Percentiles rank a stretch among this genome's conserved stretches.
phyloP scores from a whole-genome alignment of 768 basidiomycete genomes.

The Tricholoma sp. region DNA sequence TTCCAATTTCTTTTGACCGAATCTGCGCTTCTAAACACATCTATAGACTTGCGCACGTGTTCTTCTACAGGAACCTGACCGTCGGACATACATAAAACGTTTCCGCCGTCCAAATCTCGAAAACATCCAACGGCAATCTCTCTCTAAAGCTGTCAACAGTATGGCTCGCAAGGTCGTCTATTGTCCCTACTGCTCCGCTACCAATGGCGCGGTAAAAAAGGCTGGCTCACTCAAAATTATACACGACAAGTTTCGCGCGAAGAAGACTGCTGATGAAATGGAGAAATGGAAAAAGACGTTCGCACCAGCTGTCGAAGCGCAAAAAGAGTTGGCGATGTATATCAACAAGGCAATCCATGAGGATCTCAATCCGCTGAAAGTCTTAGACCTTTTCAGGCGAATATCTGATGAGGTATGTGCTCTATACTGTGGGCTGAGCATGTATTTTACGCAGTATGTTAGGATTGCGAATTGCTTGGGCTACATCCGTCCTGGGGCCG shows the following conservation, averaged over 20 bases:
- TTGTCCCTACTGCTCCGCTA: slow-evolving; percentile 90
- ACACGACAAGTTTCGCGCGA: slow-evolving; percentile 95
- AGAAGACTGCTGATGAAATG: slow-evolving; percentile 87
- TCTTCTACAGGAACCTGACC: slow-evolving; percentile 81
- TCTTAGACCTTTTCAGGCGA: slow-evolving; percentile 84
- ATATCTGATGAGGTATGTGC: slow-evolving; percentile 81
- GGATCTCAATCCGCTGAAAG: slow-evolving; percentile 92
- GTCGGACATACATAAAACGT: slow-evolving; percentile 78
- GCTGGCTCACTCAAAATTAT: slow-evolving; percentile 92
- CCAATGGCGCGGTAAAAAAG: slow-evolving; percentile 96
- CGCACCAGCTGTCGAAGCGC: slow-evolving; percentile 72
- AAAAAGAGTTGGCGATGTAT: slow-evolving; percentile 82
- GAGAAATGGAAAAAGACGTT: slow-evolving; percentile 86
- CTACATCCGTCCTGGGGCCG: slow-evolving; percentile 83
- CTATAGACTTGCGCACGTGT: slow-evolving; percentile 88
- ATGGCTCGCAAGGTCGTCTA: slow-evolving; percentile 86
- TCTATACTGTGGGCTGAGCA: not conserved
- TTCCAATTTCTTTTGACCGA: not conserved
- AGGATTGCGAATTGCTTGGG: slow-evolving; percentile 96
- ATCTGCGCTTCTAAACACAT: not conserved
- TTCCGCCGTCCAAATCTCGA: slow-evolving; percentile 90
- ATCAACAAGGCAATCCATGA: slow-evolving; percentile 86
- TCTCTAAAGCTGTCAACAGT: slow-evolving; percentile 81
- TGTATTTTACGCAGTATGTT: not conserved
- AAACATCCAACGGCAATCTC: slow-evolving; percentile 80